These are phyloP conservation scores for Fusarium dlaminii DNA, from an alignment of 2,329 filamentous ascomycete genomes.

Conservation along the genomic window DNA sequence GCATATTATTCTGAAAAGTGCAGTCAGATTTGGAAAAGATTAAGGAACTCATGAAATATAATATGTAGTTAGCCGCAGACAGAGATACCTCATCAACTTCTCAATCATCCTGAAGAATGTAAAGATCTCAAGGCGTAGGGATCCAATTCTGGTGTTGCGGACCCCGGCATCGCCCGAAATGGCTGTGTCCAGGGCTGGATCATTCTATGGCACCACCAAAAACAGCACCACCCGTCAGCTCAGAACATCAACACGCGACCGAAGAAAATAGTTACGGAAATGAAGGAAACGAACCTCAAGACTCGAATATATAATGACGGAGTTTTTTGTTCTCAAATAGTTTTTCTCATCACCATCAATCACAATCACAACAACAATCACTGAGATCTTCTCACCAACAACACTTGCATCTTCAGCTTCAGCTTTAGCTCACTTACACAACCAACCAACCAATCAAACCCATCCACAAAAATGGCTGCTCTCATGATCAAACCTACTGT, in stretches of 20 bases:
- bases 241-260: conserved; percentile 38
- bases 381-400: conserved; percentile 19
- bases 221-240: conserved; percentile 26
- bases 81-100: not conserved
- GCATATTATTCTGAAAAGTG: not conserved
- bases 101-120: not conserved
- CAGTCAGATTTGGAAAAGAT: rapidly evolving
- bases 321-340: not conserved
- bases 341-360: conserved; percentile 16
- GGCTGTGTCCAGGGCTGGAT: conserved; percentile 24
- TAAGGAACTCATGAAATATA: rapidly evolving
- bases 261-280: conserved; percentile 2
- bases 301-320: conserved; percentile 27
- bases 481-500: conserved; percentile 32
- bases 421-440: conserved; percentile 19
- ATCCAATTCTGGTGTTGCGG: not conserved
- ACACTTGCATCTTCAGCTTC: conserved; percentile 4
- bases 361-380: conserved; percentile 16
- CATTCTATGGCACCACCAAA: conserved; percentile 36
- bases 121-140: not conserved
- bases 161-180: conserved; percentile 32
- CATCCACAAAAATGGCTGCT: conserved; percentile 30
- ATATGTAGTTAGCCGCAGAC: rapidly evolving
- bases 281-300: not conserved
- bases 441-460: conserved; percentile 21